Evolutionary conservation across 768 basidiomycete genomes (phyloP), one percentile per base, ranked within the genome.

Genomic region (Hericium rajendrae): DNA sequence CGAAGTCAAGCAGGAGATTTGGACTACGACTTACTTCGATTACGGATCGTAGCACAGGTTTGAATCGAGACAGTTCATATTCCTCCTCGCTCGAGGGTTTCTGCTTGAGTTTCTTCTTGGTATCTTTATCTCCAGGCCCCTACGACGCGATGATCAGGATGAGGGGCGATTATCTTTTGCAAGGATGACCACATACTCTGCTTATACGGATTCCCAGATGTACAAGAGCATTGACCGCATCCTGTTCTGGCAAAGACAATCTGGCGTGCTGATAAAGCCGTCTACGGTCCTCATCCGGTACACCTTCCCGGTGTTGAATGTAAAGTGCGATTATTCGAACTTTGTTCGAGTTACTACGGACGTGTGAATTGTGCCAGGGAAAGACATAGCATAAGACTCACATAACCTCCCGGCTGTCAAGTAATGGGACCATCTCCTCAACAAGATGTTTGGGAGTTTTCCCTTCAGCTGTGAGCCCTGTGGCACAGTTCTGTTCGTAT

Each of bases 391-490:
- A 13, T 54, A 51, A 40, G 38, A 58, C 52, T 66, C 70, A 93
- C 94, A 85, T 78, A 57, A 97, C 83, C 16, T 89, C 85, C 54
- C 84, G 79, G 67, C 88, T 86, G 66, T 94, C 95, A 24, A 99
- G 77, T 32, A 99, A 72, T 0, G 97, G 95, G 0, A 99, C 94
- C 97, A 99, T 98, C 69, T 99, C 94, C 68, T 98, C 97, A 2
- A 99, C 94, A 3, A 99, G 73, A 0, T 81, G 83, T 69, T 97
- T 97, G 2, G 97, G 97, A n/a, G 83, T 77, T 73, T 97, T 97
- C 1, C 94, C 94, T 64, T 97, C 92, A 0, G 88, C 76, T 6
- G 90, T 97, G 38, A 88, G 65, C 13, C 95, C 95, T 4, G 97
- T 99, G 1, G 97, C 89, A 64, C 94, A 98, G 70, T 86, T 88